Evolutionary conservation across 495 filamentous ascomycete genomes (phyloP).

Genomic region (Tetracladium setigerum): DNA sequence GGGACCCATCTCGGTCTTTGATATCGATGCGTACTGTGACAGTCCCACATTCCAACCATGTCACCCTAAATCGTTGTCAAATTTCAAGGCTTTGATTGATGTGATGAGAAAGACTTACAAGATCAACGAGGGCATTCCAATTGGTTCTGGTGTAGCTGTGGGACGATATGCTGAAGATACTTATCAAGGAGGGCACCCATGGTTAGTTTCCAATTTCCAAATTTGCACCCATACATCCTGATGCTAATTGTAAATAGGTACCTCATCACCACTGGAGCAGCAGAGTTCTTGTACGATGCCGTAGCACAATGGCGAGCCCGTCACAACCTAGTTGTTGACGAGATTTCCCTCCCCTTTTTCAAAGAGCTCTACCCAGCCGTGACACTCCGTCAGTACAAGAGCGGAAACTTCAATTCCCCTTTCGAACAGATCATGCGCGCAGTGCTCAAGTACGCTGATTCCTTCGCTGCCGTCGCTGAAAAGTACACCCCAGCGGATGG

Average conservation of each 20-base stretch:
- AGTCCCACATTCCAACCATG: conserved; percentile 43
- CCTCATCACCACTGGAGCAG: conserved; percentile 44
- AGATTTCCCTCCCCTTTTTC: conserved; percentile 45
- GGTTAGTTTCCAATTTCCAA: conserved; percentile 19
- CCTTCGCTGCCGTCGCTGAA: conserved; percentile 43
- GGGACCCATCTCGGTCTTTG: conserved; percentile 38
- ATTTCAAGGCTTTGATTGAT: conserved; percentile 42
- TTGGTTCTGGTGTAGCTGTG: conserved; percentile 44
- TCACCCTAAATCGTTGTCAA: conserved; percentile 22
- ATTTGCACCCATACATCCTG: not conserved
- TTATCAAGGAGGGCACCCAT: conserved; percentile 42
- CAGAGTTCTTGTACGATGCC: conserved; percentile 55
- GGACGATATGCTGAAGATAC: conserved; percentile 56
- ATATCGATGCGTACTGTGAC: conserved; percentile 38
- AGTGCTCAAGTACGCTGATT: conserved; percentile 51
- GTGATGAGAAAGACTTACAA: conserved; percentile 39
- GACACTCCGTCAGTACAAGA: conserved; percentile 36
- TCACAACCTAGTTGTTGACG: conserved; percentile 34
- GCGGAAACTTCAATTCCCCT: conserved; percentile 26
- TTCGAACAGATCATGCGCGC: conserved; percentile 42
- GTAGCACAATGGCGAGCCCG: conserved; percentile 45
- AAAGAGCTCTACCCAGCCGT: conserved; percentile 34
- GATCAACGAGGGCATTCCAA: conserved; percentile 35
- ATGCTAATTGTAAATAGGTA: conserved; percentile 9
- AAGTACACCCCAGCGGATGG: conserved; percentile 45